Base-by-base conservation (phyloP, 768 basidiomycete species). In the Lenzites betulinus region DNA sequence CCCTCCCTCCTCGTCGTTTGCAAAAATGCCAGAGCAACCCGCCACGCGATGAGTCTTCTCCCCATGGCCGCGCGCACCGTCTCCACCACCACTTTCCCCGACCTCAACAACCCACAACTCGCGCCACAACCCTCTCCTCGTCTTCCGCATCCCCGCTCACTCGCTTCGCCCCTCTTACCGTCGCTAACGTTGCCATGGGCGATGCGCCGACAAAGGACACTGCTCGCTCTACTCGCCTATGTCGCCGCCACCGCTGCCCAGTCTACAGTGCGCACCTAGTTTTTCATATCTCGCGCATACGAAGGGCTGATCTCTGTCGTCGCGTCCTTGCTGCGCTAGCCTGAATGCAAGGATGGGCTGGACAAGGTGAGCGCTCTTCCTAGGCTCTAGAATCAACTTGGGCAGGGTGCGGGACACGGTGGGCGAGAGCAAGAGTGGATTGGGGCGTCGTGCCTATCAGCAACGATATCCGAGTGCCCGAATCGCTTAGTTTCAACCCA, bases 311-410 rank as follows among this genome's bases (percentile, higher is more conserved):
- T 50, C 26, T 23, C 35, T 39, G 38, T 16, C 38, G 6, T 13
- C 15, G 6, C 38, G 38, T 39, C 38, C 15, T 3, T 13, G 11
- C 18, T 39, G 7, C 13, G 6, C 4, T 22, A 58, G 61, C 9
- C 44, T 15, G 51, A 48, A 18, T 62, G 61, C 22, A 52, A 26
- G 33, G 51, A 62, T 26, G 55, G 55, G 12, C 39, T 62, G 35
- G 39, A 43, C 51, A 54, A 44, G 60, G 60, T 61, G 60, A 51
- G 59, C 47, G 39, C 25, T 18, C 18, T 12, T 46, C n/a, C 6
- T 11, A 11, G 11, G 30, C 13, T 30, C 23, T 16, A 11, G 11
- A 46, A 12, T 8, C 7, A 16, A 9, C 6, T 3, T 18, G 18
- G 6, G 38, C 13, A 13, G 38, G 6, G 38, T 18, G 38, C 15